A percentile compares a stretch with the other conserved stretches of the same genome.
Evolutionary conservation across 495 filamentous ascomycete genomes (phyloP).

Genomic region (Recurvomyces mirabilis): DNA sequence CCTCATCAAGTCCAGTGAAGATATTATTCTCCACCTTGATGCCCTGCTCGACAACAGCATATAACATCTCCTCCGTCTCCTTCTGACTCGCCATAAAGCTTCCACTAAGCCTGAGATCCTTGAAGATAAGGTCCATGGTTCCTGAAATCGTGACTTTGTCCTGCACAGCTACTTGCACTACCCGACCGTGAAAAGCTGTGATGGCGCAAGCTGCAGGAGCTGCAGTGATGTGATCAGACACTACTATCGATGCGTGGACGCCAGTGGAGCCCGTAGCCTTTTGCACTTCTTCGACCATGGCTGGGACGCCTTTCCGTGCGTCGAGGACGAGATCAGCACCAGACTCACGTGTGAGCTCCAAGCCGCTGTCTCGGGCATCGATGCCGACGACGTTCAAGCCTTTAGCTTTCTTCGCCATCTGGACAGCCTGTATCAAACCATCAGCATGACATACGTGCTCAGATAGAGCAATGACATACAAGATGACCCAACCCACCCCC

Average conservation of each 20-base stretch:
- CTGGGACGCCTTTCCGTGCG: constrained; percentile 35
- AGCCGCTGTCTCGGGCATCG: constrained; percentile 43
- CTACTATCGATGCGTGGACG: constrained; percentile 36
- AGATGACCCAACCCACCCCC: constrained; percentile 47
- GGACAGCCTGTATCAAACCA: constrained; percentile 27
- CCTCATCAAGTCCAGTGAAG: constrained; percentile 41
- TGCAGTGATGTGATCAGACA: constrained; percentile 34
- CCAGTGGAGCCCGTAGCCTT: constrained; percentile 37
- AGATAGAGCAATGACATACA: constrained; percentile 35
- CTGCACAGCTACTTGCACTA: constrained; percentile 44
- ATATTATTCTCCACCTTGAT: constrained; percentile 40
- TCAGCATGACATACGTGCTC: too few relatives aligned
- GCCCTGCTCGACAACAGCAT: constrained; percentile 38
- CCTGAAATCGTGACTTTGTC: constrained; percentile 39
- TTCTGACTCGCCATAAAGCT: constrained; percentile 34
- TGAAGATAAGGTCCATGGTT: constrained; percentile 40
- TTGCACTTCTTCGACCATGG: constrained; percentile 35
- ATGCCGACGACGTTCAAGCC: constrained; percentile 43
- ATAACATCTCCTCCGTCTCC: constrained; percentile 41
- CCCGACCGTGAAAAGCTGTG: constrained; percentile 41
- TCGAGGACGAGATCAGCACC: constrained; percentile 43
- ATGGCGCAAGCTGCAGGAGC: constrained; percentile 38
- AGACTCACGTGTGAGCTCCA: constrained; percentile 33
- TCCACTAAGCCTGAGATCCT: constrained; percentile 41
- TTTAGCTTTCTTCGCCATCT: constrained; percentile 41